Conservation (phyloP, 805 yeast genomes). For the Candida krabiensis region DNA sequence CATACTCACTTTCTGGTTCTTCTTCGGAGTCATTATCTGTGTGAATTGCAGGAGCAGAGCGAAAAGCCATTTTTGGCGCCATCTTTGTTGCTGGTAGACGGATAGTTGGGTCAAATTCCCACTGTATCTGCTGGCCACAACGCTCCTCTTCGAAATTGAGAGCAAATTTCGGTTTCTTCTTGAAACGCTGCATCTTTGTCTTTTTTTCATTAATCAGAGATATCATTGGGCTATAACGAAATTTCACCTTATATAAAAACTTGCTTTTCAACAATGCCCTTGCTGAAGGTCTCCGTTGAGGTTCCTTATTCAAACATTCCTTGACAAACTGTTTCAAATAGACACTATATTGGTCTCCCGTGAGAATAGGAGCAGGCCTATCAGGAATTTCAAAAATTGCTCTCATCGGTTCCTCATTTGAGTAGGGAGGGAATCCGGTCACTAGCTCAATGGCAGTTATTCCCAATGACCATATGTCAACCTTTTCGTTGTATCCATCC, state of each 20-base stretch:
- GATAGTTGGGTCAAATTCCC: constrained; percentile 24
- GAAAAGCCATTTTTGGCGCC: too few species aligned
- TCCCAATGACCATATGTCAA: constrained; percentile 96
- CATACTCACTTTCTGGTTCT: constrained; percentile 15
- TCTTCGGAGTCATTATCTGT: constrained; percentile 11
- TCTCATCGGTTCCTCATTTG: constrained; percentile 73
- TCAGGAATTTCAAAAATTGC: constrained; percentile 71
- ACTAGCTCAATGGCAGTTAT: constrained; percentile 86
- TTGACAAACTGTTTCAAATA: constrained; percentile 55
- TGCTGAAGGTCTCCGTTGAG: constrained; percentile 64
- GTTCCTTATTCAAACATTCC: constrained; percentile 67
- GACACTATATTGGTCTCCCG: constrained; percentile 43
- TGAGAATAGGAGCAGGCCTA: constrained; percentile 58
- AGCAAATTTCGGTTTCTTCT: constrained; percentile 40
- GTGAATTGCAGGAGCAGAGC: constrained; percentile 3
- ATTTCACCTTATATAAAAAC: constrained; percentile 44
- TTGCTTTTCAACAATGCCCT: constrained; percentile 50
- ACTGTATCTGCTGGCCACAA: constrained; percentile 27
- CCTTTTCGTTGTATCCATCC: constrained; percentile 76
- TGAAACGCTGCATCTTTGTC: constrained; percentile 33
- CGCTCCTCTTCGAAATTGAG: constrained; percentile 25
- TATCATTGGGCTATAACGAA: constrained; percentile 25
- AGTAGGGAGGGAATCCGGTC: constrained; percentile 78
- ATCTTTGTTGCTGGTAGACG: constrained; percentile 4
- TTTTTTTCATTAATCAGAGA: constrained; percentile 37